phyloP scores from a whole-genome alignment of 2,329 filamentous ascomycete genomes.

The Nannizzia gypsea region DNA sequence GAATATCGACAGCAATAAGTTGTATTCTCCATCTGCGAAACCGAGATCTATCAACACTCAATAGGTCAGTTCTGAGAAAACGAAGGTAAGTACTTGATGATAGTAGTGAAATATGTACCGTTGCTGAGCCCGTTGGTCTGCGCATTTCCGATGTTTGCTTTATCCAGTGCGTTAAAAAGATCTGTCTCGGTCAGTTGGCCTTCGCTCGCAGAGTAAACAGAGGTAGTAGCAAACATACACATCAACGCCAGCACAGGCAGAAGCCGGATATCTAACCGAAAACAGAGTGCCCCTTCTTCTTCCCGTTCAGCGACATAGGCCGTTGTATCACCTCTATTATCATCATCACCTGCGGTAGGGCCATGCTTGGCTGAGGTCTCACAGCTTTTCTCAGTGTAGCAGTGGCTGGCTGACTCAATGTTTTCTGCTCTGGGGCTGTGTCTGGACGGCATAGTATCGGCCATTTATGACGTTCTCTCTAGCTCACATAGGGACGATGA shows the following conservation, averaged over 20 bases:
- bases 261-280: slow-evolving; percentile 41
- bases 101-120: slow-evolving; percentile 18
- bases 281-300: slow-evolving; percentile 40
- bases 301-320: slow-evolving; percentile 32
- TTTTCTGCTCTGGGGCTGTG: neutral
- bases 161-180: slow-evolving; percentile 44
- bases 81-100: neutral
- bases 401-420: neutral
- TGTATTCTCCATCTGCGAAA: slow-evolving; percentile 54
- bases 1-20: slow-evolving; percentile 58
- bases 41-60: slow-evolving; percentile 32
- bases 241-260: slow-evolving; percentile 49
- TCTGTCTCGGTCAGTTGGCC: slow-evolving; percentile 27
- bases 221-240: slow-evolving; percentile 28
- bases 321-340: slow-evolving; percentile 15
- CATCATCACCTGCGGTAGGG: neutral
- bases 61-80: neutral
- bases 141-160: slow-evolving; percentile 44
- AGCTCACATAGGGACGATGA: neutral
- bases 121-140: slow-evolving; percentile 42
- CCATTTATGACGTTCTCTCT: neutral
- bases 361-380: neutral
- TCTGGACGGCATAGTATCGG: neutral
- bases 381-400: neutral
- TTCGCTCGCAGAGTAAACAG: neutral